Evolutionary conservation across 2,329 filamentous ascomycete species (phyloP), one percentile per base, ranked within the genome.

Genomic region (Biscogniauxia marginata): DNA sequence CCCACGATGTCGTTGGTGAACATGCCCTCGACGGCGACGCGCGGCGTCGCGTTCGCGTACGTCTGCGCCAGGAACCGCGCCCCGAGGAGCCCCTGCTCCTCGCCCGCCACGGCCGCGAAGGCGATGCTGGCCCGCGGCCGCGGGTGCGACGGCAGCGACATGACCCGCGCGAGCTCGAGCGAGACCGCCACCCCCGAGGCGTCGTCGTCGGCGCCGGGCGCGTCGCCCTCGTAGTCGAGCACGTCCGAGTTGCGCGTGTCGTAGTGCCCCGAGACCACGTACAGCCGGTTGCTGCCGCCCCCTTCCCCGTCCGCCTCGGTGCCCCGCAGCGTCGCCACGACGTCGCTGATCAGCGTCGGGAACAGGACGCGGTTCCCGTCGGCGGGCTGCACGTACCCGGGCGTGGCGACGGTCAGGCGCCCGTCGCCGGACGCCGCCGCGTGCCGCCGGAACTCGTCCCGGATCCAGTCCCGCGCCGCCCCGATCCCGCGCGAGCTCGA

Each of bases 1-100:
- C 83, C 83, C 5, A 85, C 77, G 54, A 84, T 83, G 67, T 85
- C 82, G 70, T 81, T 79, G 60, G 79, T 85, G 53, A 82, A 75
- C 75, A 84, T 83, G 13, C 76, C 82, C 67, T 83, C 80, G 3
- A 85, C 67, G 50, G 68, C 68, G 7, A 77, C 76, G 48, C 73
- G 60, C 19, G 68, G 67, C 49, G 65, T 78, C 5, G 75, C 70
- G 61, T 82, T 81, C 25, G 76, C 77, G 50, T 82, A 76, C 0
- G 76, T 80, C 62, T 79, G 75, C 1, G 83, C 82, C 4, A 84
- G 71, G 67, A 79, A 79, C 3, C 72, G 70, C 4, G 79, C 71
- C 3, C 83, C 83, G 53, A 79, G 80, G 2, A 84, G 74, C 4
- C 73, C 74, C 70, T 85, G 82, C 59, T 85, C 83, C 67, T 85